Evolutionary conservation across 345 rosid species (phyloP), one percentile per base, ranked within the genome.

Genomic region (Lepidium aucheri): DNA sequence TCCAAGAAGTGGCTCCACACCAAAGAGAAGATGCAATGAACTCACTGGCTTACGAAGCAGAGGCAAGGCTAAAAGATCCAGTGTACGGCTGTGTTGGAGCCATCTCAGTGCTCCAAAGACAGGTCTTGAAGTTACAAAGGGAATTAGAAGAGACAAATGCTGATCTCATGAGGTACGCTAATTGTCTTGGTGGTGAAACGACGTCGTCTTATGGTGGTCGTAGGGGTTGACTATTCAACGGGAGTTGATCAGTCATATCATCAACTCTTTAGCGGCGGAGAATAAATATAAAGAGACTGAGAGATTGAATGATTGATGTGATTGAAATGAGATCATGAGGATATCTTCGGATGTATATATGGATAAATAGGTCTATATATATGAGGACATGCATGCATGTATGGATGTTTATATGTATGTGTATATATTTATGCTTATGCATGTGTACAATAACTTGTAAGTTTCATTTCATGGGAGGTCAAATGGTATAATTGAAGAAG

Each of bases 21-120:
- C 90, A 85, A 44, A 61, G 90, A 40, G 87, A 83, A 64, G 90
- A 85, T 38, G 84, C 90, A 1, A 87, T 81, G 40, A 83, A 83
- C 43, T 85, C 90, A 0, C 76, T 85, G 2, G 90, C 90, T 42
- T 85, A 85, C 36, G 90, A 85, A 72, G 90, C 90, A 0, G 90
- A 85, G 61, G 90, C 90, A 22, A 42, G 90, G 35, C 81, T 85
- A 20, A 79, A 82, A 16, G 90, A 85, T 59, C 90, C 87, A 8
- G 90, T 85, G 41, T 83, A 85, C 46, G 90, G 90, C 39, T 85
- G 90, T 47, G 87, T 81, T 15, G 90, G 85, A 3, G 87, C 90
- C 39, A 85, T 85, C 74, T 77, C 90, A 1, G 81, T 83, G 63
- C 84, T 85, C 34, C 90, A 85, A 43, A 67, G 84, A 54, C 87